phyloP scores from a whole-genome alignment of 2,329 filamentous ascomycete genomes.

The Colletotrichum incanum region DNA sequence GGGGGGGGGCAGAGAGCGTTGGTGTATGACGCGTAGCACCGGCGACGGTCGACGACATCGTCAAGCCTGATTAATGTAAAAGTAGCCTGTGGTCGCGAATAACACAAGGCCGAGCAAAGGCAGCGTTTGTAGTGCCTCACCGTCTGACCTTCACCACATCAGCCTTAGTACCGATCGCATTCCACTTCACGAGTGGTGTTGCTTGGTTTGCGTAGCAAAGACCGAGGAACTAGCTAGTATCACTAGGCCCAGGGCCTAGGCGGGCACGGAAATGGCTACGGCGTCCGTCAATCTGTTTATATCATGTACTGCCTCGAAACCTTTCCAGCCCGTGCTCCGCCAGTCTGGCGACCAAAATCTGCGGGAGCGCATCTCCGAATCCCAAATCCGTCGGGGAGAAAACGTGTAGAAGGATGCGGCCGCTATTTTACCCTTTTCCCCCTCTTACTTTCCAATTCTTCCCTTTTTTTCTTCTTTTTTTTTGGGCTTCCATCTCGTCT shows the following conservation, averaged over 20 bases:
- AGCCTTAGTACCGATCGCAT: neutral
- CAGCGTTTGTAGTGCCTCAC: neutral
- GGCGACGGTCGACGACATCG: neutral
- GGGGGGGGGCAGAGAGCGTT: neutral
- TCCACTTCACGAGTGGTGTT: neutral
- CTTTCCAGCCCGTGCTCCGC: conserved; percentile 1
- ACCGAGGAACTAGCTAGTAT: neutral
- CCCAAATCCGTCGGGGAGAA: neutral
- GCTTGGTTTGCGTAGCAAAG: neutral
- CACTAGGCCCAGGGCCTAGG: neutral
- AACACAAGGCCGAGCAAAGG: neutral
- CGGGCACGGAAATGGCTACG: neutral
- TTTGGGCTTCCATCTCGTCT: neutral
- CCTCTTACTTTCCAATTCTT: neutral
- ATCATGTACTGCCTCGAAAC: neutral
- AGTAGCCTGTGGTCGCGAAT: neutral
- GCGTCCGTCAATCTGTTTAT: conserved; percentile 8
- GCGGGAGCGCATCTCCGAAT: conserved; percentile 1
- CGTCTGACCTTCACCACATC: neutral
- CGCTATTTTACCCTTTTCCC: neutral
- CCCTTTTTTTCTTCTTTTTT: neutral
- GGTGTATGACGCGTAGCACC: neutral
- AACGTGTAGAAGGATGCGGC: neutral
- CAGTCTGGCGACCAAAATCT: neutral
- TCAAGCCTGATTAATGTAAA: neutral